Percentiles rank a stretch among this genome's conserved stretches.
These are phyloP conservation scores for Yarrowia osloensis DNA, from an alignment of 805 yeast genomes.

Conservation along the genomic window DNA sequence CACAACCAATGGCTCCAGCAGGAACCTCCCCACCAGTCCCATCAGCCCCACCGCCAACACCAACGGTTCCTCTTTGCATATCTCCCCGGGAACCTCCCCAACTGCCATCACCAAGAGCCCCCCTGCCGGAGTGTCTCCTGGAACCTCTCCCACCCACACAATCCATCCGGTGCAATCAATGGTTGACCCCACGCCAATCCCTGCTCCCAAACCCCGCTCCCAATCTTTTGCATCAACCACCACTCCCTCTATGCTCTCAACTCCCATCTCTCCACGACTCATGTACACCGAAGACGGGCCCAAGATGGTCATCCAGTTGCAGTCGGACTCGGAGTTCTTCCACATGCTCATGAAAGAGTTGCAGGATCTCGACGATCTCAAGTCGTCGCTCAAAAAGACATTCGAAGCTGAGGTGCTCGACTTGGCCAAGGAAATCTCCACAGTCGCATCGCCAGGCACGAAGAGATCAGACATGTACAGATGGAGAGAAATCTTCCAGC, in stretches of 20 bases:
- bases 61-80: background rate
- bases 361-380: conserved; percentile 50
- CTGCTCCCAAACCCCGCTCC: background rate
- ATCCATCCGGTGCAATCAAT: background rate
- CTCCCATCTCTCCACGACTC: conserved; percentile 20
- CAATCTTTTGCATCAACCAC: conserved; percentile 17
- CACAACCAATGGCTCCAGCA: background rate
- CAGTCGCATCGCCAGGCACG: conserved; percentile 47
- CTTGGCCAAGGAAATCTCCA: conserved; percentile 47
- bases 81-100: conserved; percentile 14
- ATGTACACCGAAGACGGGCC: conserved; percentile 29
- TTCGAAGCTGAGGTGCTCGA: conserved; percentile 49
- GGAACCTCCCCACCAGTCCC: background rate
- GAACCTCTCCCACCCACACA: background rate
- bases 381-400: conserved; percentile 47
- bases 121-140: background rate
- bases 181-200: background rate
- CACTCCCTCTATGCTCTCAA: background rate
- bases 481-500: conserved; percentile 70
- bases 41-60: background rate
- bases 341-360: conserved; percentile 58
- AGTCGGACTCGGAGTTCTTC: conserved; percentile 63
- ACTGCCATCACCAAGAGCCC: background rate
- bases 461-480: conserved; percentile 58
- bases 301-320: conserved; percentile 47